These are phyloP conservation scores for Solanum etuberosum DNA, from an alignment of 257 asterid genomes.

Conservation along the genomic window DNA sequence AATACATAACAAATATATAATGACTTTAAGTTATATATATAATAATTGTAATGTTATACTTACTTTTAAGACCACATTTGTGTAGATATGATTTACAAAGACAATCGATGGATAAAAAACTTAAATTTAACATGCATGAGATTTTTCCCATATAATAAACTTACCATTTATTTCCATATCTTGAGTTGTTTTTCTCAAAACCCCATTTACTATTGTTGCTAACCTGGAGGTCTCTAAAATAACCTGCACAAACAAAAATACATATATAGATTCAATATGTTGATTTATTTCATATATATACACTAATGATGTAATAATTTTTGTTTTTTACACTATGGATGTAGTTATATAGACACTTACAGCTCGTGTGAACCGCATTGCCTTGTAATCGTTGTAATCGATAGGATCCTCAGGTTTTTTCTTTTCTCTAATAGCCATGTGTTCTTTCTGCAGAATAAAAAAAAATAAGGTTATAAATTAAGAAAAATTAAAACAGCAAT, in stretches of 20 bases:
- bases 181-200: conserved; percentile 36
- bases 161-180: conserved; percentile 41
- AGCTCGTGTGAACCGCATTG: conserved; percentile 86
- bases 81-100: background rate
- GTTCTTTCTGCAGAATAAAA: conserved; percentile 33
- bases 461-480: background rate
- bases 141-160: background rate
- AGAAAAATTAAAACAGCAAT: background rate
- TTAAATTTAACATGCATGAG: background rate
- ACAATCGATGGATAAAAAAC: background rate
- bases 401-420: conserved; percentile 79
- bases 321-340: background rate
- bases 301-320: too few species aligned
- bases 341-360: conserved; percentile 7
- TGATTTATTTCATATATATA: background rate
- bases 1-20: background rate
- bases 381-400: conserved; percentile 67
- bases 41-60: background rate
- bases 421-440: conserved; percentile 64
- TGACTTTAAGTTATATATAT: background rate
- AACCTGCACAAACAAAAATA: conserved; percentile 20
- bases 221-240: conserved; percentile 39
- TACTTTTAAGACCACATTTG: background rate
- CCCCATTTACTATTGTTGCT: conserved; percentile 41
- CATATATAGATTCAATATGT: background rate